Evolutionary conservation across 306 rosid genomes (phyloP).

Genomic region (Pyrus communis): DNA sequence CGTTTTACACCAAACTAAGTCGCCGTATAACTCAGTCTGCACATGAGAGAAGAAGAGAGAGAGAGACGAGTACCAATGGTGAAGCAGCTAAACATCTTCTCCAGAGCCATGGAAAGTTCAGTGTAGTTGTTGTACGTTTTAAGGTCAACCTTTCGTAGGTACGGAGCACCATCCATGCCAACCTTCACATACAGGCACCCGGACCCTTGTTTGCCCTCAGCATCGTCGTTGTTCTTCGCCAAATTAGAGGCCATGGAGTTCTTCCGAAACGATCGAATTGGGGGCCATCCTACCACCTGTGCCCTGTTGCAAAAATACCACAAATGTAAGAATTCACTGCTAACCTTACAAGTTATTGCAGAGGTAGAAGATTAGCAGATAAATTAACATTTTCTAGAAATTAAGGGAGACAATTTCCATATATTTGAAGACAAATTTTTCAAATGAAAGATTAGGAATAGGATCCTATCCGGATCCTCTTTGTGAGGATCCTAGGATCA

Average conservation of each 20-base stretch:
- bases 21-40: neutral
- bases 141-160: slow-evolving; percentile 86
- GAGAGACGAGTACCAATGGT: slow-evolving; percentile 55
- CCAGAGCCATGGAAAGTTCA: slow-evolving; percentile 80
- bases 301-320: slow-evolving; percentile 49
- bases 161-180: slow-evolving; percentile 99
- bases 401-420: neutral
- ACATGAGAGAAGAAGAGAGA: neutral
- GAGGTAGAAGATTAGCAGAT: neutral
- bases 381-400: neutral
- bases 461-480: too few relatives aligned
- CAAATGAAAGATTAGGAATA: neutral
- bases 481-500: too few relatives aligned
- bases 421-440: neutral
- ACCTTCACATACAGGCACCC: slow-evolving; percentile 82
- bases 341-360: neutral
- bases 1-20: neutral
- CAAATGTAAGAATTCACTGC: neutral
- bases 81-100: slow-evolving; percentile 95
- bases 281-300: slow-evolving; percentile 99
- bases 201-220: slow-evolving; percentile 49
- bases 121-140: slow-evolving; percentile 56
- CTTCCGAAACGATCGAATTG: slow-evolving; percentile 87
- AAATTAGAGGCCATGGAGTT: slow-evolving; percentile 67
- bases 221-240: slow-evolving; percentile 54